Percentiles rank a stretch among this genome's conserved stretches.
Evolutionary conservation across 139 green algal genomes (phyloP).

Genomic region (Haematococcus sp.): DNA sequence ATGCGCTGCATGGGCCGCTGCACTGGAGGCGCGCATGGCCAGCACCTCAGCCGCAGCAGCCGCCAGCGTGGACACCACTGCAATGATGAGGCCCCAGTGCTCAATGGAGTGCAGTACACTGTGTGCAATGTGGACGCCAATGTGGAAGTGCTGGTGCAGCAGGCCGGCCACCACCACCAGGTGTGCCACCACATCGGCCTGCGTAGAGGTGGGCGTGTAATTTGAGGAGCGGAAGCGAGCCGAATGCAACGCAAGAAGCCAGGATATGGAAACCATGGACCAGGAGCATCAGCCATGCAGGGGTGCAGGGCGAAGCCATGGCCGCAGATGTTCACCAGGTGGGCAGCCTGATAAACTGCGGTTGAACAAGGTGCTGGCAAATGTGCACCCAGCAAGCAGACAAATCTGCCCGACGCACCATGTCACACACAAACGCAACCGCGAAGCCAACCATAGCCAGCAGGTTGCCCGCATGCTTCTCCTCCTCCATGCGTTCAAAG

Average conservation of each 20-base stretch:
- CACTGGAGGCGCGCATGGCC: conserved; percentile 2
- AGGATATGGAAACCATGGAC: too few species aligned
- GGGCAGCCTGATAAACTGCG: too few species aligned
- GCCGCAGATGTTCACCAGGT: too few species aligned
- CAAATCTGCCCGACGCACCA: conserved; percentile 11
- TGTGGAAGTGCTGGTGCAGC: conserved; percentile 50
- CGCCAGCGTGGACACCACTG: conserved; percentile 38
- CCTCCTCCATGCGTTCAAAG: conserved; percentile 37
- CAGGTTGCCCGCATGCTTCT: conserved; percentile 24
- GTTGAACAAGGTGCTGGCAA: too few species aligned
- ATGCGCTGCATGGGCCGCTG: too few species aligned
- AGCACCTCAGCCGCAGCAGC: conserved; percentile 37
- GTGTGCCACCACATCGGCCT: conserved; percentile 42
- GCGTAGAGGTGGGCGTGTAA: background rate
- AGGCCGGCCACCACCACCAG: conserved; percentile 41
- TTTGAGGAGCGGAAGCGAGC: too few species aligned
- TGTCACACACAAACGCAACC: conserved; percentile 43
- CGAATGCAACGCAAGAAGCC: too few species aligned
- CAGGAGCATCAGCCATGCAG: too few species aligned
- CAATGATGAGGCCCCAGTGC: conserved; percentile 30
- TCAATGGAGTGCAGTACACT: conserved; percentile 38
- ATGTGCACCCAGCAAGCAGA: too few species aligned
- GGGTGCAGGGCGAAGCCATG: too few species aligned
- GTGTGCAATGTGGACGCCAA: conserved; percentile 40
- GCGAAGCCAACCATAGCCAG: conserved; percentile 28